These are phyloP conservation scores for Cyathus striatus DNA, from an alignment of 768 basidiomycete genomes.

Conservation along the genomic window DNA sequence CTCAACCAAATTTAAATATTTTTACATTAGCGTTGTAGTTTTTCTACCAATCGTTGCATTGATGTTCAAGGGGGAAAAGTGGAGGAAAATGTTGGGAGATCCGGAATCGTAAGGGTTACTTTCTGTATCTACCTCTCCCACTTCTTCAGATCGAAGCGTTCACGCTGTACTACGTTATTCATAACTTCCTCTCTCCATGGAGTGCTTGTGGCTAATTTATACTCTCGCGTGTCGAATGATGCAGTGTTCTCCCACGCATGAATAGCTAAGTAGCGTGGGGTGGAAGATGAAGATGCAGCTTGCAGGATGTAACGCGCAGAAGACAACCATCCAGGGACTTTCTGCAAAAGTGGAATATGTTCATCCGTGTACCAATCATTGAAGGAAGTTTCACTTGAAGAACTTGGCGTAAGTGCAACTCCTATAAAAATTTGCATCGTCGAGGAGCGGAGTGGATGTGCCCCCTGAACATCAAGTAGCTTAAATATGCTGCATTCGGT, in stretches of 20 bases:
- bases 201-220: conserved; percentile 33
- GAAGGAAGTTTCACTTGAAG: conserved; percentile 32
- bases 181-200: conserved; percentile 40
- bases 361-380: conserved; percentile 54
- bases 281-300: conserved; percentile 12
- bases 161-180: conserved; percentile 20
- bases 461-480: no score
- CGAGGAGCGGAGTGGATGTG: no score
- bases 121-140: no score
- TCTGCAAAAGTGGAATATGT: conserved; percentile 41
- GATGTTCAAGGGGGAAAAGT: conserved; percentile 26
- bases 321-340: conserved; percentile 38
- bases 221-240: conserved; percentile 29
- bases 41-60: conserved; percentile 27
- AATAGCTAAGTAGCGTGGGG: conserved; percentile 34
- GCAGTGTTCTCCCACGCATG: conserved; percentile 34
- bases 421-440: conserved; percentile 19
- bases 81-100: conserved; percentile 22
- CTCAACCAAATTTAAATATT: no score
- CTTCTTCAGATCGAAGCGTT: conserved; percentile 18
- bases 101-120: conserved; percentile 12
- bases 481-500: no score
- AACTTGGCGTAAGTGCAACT: conserved; percentile 26
- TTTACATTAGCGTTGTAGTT: conserved; percentile 19
- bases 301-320: conserved; percentile 37